Conservation (phyloP, 208 protist species). For the Leishmania lainsoni region DNA sequence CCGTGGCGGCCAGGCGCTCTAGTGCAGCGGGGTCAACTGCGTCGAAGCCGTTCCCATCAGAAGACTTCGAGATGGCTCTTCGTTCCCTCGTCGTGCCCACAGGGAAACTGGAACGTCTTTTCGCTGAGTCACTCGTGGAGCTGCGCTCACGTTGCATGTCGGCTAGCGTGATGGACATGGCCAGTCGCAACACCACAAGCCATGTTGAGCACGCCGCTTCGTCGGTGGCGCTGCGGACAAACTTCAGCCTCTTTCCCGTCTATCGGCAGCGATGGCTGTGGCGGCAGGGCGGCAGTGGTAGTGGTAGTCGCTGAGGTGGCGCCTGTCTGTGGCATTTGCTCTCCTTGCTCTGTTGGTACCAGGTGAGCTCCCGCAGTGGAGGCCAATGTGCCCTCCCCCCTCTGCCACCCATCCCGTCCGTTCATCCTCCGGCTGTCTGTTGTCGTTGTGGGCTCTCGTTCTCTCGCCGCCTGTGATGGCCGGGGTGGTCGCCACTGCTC, state of each 20-base stretch:
- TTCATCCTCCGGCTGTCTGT: not conserved
- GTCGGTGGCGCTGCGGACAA: not conserved
- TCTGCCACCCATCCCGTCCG: not conserved
- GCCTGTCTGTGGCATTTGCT: not conserved
- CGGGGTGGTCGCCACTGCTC: too few relatives aligned
- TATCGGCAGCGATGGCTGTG: slow-evolving; percentile 28
- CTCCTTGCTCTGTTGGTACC: not conserved
- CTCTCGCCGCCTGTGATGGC: not conserved
- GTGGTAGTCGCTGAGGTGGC: not conserved
- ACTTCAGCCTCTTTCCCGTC: slow-evolving; percentile 1
- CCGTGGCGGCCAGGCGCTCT: slow-evolving; percentile 6
- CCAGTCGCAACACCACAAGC: too few relatives aligned
- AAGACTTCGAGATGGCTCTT: slow-evolving; percentile 3
- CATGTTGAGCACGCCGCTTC: not conserved
- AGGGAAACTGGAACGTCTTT: slow-evolving; percentile 21
- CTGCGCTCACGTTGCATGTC: slow-evolving; percentile 6
- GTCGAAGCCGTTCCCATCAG: too few relatives aligned
- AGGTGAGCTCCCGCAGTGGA: not conserved
- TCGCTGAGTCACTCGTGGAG: slow-evolving; percentile 25
- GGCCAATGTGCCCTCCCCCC: not conserved
- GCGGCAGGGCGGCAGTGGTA: not conserved
- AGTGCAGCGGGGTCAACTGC: not conserved
- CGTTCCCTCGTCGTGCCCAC: slow-evolving; percentile 23
- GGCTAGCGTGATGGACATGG: not conserved
- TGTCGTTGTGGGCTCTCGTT: not conserved